These are phyloP conservation scores for Hysterangium stoloniferum DNA, from an alignment of 768 basidiomycete genomes.

Conservation along the genomic window DNA sequence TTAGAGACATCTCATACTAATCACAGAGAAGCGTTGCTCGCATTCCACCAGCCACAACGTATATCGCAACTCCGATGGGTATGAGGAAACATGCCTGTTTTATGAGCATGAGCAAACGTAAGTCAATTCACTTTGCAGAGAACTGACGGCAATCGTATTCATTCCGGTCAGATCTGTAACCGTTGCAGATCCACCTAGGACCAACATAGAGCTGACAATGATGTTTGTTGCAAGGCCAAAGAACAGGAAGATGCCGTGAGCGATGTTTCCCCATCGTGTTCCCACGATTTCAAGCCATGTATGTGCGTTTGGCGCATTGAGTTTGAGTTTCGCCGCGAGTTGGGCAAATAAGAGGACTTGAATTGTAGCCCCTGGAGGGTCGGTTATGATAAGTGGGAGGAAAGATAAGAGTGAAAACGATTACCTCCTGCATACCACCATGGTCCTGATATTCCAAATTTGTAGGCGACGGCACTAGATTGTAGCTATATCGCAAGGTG, in stretches of 20 bases:
- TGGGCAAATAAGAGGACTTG: constrained; percentile 80
- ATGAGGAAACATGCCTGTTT: constrained; percentile 79
- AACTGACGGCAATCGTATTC: constrained; percentile 66
- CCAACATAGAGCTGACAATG: constrained; percentile 83
- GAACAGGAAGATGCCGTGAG: constrained; percentile 82
- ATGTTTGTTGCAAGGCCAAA: constrained; percentile 91
- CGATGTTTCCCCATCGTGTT: constrained; percentile 68
- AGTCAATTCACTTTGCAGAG: not conserved
- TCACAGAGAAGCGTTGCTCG: constrained; percentile 80
- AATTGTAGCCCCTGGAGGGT: constrained; percentile 9
- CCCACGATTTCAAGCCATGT: constrained; percentile 88
- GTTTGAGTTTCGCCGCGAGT: constrained; percentile 86
- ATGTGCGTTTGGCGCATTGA: constrained; percentile 82
- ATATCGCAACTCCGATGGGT: constrained; percentile 80
- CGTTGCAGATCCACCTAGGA: constrained; percentile 78
- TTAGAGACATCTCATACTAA: constrained; percentile 45
- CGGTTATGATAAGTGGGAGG: not conserved
- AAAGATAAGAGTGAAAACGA: not conserved
- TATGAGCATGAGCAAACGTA: not conserved
- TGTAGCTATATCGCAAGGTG: constrained; percentile 41
- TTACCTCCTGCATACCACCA: constrained; percentile 88
- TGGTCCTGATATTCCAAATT: constrained; percentile 77
- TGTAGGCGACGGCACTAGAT: constrained; percentile 79
- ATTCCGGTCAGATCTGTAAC: constrained; percentile 86
- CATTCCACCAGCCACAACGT: constrained; percentile 84